A percentile compares a stretch with the other conserved stretches of the same genome.
Conservation (phyloP, 768 basidiomycete genomes). For the Cystofilobasidium macerans region DNA sequence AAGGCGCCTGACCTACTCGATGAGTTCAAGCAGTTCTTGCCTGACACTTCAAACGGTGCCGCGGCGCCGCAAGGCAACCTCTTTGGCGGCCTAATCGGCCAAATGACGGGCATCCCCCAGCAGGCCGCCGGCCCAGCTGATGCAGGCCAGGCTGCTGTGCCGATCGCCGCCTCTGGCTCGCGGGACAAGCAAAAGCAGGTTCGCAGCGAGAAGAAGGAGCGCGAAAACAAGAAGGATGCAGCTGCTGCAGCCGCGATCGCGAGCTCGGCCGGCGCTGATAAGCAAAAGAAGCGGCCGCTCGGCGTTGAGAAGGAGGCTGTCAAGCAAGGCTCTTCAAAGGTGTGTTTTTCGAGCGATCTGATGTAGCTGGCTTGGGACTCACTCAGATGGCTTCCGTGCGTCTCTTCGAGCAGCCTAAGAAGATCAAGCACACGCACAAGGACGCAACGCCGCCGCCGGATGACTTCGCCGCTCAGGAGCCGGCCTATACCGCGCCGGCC, state of each 20-base stretch:
- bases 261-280: not conserved
- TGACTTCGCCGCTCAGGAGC: constrained; percentile 22
- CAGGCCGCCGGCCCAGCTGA: constrained; percentile 3
- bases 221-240: constrained; percentile 10
- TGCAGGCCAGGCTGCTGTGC: constrained; percentile 27
- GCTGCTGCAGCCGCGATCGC: not conserved
- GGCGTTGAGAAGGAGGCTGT: constrained; percentile 7
- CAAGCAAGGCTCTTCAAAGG: constrained; percentile 3
- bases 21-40: constrained; percentile 40
- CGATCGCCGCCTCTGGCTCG: not conserved
- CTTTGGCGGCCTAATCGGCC: constrained; percentile 31
- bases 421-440: constrained; percentile 30
- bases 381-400: not conserved
- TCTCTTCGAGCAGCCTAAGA: constrained; percentile 28
- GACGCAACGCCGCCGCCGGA: constrained; percentile 28
- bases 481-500: constrained; percentile 27
- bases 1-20: constrained; percentile 38
- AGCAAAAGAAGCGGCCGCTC: constrained; percentile 20
- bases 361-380: too few species aligned
- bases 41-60: constrained; percentile 32
- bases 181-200: constrained; percentile 8
- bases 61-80: constrained; percentile 28
- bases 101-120: constrained; percentile 23
- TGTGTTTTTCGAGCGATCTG: too few species aligned
- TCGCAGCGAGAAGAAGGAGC: constrained; percentile 11